These are phyloP conservation scores for Saturnispora hagleri DNA, from an alignment of 805 yeast genomes.

Conservation along the genomic window DNA sequence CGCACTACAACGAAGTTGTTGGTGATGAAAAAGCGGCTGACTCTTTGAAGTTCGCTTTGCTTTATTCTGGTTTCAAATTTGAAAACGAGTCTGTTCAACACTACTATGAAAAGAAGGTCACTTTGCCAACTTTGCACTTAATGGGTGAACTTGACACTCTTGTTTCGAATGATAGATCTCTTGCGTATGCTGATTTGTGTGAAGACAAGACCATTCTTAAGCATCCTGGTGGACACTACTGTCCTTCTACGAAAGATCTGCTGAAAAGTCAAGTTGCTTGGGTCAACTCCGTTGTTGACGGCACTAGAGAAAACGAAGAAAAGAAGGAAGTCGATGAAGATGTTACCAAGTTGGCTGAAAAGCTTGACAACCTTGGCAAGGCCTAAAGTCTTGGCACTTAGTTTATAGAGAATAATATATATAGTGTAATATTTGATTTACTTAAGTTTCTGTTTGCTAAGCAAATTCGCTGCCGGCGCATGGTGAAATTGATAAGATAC, in stretches of 20 bases:
- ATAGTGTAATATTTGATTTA: neutral
- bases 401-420: neutral
- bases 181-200: constrained; percentile 49
- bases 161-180: constrained; percentile 64
- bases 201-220: constrained; percentile 40
- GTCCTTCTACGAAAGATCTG: constrained; percentile 68
- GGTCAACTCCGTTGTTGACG: constrained; percentile 22
- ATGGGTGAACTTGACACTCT: constrained; percentile 83
- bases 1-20: constrained; percentile 46
- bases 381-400: constrained; percentile 10
- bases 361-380: constrained; percentile 25
- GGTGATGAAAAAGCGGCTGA: constrained; percentile 34
- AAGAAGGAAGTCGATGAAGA: constrained; percentile 2
- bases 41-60: constrained; percentile 58
- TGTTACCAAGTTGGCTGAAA: constrained; percentile 17
- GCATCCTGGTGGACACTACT: constrained; percentile 97
- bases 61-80: constrained; percentile 55
- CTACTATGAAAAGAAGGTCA: constrained; percentile 23
- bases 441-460: neutral
- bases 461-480: neutral
- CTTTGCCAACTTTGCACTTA: constrained; percentile 53
- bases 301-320: constrained; percentile 5
- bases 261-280: constrained; percentile 28
- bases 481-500: neutral
- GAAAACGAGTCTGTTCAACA: constrained; percentile 22